A percentile compares a stretch with the other conserved stretches of the same genome.
phyloP scores from a whole-genome alignment of 2,329 filamentous ascomycete species.

The Sporothrix euskadiensis region DNA sequence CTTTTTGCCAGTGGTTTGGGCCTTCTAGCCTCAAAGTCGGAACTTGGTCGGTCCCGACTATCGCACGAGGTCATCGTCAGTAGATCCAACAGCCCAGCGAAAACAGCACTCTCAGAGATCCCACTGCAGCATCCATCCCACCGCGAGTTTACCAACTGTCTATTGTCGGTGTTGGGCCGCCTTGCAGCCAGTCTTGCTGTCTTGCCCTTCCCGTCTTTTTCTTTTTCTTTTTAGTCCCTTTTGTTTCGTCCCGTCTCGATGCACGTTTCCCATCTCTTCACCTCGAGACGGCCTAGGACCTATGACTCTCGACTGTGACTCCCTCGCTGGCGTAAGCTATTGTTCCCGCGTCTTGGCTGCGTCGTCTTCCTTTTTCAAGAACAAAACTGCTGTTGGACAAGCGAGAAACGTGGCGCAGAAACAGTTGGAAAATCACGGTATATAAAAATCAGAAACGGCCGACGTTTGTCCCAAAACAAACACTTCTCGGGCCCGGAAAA shows the following conservation, averaged over 20 bases:
- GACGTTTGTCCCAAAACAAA: background rate
- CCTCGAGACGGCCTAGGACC: background rate
- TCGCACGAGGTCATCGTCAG: background rate
- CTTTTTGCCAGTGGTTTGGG: background rate
- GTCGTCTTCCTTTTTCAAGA: background rate
- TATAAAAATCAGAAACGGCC: background rate
- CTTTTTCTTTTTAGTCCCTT: background rate
- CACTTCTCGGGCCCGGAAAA: background rate
- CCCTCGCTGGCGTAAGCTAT: background rate
- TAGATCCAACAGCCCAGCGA: background rate
- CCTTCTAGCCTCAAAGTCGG: background rate
- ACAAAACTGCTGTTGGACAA: background rate
- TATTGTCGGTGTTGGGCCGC: background rate
- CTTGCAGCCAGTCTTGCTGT: background rate
- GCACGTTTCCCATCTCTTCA: background rate
- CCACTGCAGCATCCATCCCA: background rate
- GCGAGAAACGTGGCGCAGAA: background rate
- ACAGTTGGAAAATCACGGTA: background rate
- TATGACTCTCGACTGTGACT: background rate
- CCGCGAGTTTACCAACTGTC: background rate
- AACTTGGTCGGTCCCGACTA: constrained; percentile 17
- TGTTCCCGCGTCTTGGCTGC: constrained; percentile 15
- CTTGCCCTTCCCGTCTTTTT: background rate
- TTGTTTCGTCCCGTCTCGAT: background rate
- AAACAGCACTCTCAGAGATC: too few species aligned